Evolutionary conservation across 2,329 filamentous ascomycete species (phyloP), one percentile per base, ranked within the genome.

Genomic region (Fusarium kyushuense): DNA sequence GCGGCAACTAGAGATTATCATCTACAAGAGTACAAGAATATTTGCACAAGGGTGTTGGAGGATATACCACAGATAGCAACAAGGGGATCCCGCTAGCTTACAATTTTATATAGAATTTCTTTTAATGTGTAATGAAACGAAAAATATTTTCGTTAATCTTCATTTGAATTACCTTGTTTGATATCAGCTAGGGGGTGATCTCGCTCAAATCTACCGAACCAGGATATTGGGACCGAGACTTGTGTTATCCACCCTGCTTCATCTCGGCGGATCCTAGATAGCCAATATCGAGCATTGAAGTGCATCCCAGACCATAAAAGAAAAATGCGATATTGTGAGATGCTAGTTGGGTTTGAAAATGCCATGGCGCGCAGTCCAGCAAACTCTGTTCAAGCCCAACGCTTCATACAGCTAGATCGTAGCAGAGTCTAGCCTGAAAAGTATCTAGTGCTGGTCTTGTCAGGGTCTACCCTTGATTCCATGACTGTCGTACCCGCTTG

Each of bases 81-180:
- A 7, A 27, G 16, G 30, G 11, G 27, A 23, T 14, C n/a, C 21
- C 27, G 5, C 12, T 19, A 25, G 13, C 14, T 46, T 51, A 32
- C 42, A 32, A 9, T n/a, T 36, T 60, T 45, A 41, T 17, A 43
- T 68, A 68, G 45, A 49, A 33, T 59, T 60, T 32, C 21, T 45
- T 58, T 52, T 65, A 65, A 65, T 65, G 54, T 61, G 32, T 65
- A 65, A 65, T 65, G 48, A 64, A 54, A 25, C 8, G n/a, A 33
- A 41, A 21, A 9, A 19, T 13, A 17, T 32, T 25, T 27, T 46
- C 35, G 13, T 64, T 64, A 11, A 59, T 38, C 7, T 64, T 52
- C 43, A 48, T 1, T 5, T 23, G 16, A 32, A 30, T 21, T 17
- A 9, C 13, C 12, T 8, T 17, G 11, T 5, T 19, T n/a, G 21